Evolutionary conservation across 441 rosid species (phyloP), one percentile per base, ranked within the genome.

Genomic region (Syzygium malaccense): DNA sequence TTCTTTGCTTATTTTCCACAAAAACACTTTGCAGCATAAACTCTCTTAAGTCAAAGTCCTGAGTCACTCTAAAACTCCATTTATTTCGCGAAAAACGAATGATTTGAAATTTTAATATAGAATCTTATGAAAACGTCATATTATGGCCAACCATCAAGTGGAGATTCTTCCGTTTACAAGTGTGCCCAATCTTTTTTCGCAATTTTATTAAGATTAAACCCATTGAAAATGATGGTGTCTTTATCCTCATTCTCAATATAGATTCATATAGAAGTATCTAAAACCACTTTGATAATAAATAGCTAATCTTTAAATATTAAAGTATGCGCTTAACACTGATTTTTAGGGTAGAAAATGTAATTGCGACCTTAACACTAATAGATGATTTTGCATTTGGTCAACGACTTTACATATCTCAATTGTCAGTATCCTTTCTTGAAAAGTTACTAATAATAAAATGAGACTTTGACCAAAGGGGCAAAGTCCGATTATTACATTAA

Each of bases 391-490:
- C 17, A 75, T 37, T 11, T 75, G n/a, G 51, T 12, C 49, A 37
- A 33, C 1, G 14, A 13, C 51, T 71, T 75, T 75, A 19, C 2
- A 12, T 13, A 41, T 75, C 3, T 75, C 17, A 3, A 75, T 75
- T 0, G n/a, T 41, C 18, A 41, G 3, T 7, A 3, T 75, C n/a
- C 4, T 75, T 75, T 75, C 1, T 1, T 0, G 5, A 23, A 75
- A 20, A 41, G 4, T 75, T 23, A 37, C 20, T 4, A 37, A 6
- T 23, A 45, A 75, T 28, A 45, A 45, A 45, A 45, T 45, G 48
- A 45, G 48, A 45, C 9, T 7, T 45, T 45, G 7, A 45, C 48
- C 48, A 45, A 45, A 45, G 48, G 48, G 48, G 48, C 48, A 45
- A 45, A 45, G 48, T 45, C 9, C 48, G 9, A 7, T 45, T 45